phyloP scores from a whole-genome alignment of 2,329 filamentous ascomycete species.

The Phyllosticta citrichinensis region DNA sequence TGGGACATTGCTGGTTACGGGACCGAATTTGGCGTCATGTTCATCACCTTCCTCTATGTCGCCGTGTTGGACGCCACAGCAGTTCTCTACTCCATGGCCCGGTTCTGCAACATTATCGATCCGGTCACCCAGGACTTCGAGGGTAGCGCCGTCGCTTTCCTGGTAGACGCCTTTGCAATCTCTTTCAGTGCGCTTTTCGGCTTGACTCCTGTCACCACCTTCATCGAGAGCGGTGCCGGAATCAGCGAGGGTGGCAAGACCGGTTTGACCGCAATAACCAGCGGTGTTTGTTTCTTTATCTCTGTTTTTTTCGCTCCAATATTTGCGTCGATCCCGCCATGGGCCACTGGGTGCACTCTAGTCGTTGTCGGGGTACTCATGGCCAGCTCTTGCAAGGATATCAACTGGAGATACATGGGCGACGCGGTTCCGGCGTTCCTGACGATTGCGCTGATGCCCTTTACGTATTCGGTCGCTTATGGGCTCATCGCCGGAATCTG shows the following conservation, averaged over 20 bases:
- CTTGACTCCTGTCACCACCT: constrained; percentile 72
- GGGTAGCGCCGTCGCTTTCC: constrained; percentile 71
- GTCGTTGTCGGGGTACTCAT: constrained; percentile 84
- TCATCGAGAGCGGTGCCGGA: constrained; percentile 80
- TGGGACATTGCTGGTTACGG: constrained; percentile 62
- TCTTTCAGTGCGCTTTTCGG: constrained; percentile 73
- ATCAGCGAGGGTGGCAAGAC: constrained; percentile 82
- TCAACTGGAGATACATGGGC: constrained; percentile 82
- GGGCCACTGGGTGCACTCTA: constrained; percentile 83
- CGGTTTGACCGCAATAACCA: constrained; percentile 69
- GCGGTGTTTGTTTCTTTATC: constrained; percentile 76
- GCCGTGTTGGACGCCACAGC: constrained; percentile 83
- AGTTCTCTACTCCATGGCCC: constrained; percentile 82
- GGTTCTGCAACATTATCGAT: constrained; percentile 70
- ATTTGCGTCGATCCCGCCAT: constrained; percentile 79
- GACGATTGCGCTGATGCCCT: constrained; percentile 77
- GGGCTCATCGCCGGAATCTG: constrained; percentile 74
- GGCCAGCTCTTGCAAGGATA: constrained; percentile 65
- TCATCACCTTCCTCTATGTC: constrained; percentile 84
- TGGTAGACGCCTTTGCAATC: constrained; percentile 72
- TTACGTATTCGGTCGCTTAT: constrained; percentile 81
- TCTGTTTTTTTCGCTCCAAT: constrained; percentile 84
- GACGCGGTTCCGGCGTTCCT: constrained; percentile 79
- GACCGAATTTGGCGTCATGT: constrained; percentile 69
- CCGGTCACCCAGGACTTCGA: constrained; percentile 80